Percentiles rank a stretch among this genome's conserved stretches.
These are phyloP conservation scores for Curvularia spicifera DNA, from an alignment of 2,329 filamentous ascomycete species.

Conservation along the genomic window DNA sequence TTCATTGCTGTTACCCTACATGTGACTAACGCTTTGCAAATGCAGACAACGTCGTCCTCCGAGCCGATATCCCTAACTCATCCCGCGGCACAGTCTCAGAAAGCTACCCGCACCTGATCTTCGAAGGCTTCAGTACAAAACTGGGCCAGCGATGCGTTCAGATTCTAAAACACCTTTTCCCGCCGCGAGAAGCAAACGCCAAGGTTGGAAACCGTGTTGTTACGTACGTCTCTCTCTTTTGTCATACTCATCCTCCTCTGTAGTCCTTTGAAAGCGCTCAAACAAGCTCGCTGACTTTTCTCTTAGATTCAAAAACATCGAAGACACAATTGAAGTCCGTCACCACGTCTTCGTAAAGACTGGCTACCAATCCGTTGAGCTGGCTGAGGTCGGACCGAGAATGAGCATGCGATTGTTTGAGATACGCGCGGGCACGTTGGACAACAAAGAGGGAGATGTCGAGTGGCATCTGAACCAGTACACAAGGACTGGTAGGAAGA, in stretches of 20 bases:
- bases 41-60: constrained; percentile 80
- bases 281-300: neutral
- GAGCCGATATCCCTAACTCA: constrained; percentile 89
- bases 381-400: constrained; percentile 66
- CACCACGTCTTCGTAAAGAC: constrained; percentile 96
- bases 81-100: constrained; percentile 70
- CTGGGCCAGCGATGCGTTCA: constrained; percentile 85
- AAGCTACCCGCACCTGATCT: constrained; percentile 78
- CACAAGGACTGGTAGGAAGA: constrained; percentile 90
- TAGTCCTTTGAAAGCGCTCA: neutral
- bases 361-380: constrained; percentile 77
- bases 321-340: constrained; percentile 85
- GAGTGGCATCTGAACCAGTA: constrained; percentile 98
- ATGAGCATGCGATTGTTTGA: constrained; percentile 99
- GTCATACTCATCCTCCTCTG: neutral
- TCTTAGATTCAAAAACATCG: constrained; percentile 73
- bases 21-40: neutral
- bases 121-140: constrained; percentile 86
- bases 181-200: constrained; percentile 77
- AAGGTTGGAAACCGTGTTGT: constrained; percentile 89
- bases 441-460: constrained; percentile 93
- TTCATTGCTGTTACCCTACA: neutral
- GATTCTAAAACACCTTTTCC: constrained; percentile 92
- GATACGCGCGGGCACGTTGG: constrained; percentile 86
- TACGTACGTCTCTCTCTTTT: constrained; percentile 2